phyloP scores from a whole-genome alignment of 2,329 filamentous ascomycete genomes.

The Beauveria sp. region DNA sequence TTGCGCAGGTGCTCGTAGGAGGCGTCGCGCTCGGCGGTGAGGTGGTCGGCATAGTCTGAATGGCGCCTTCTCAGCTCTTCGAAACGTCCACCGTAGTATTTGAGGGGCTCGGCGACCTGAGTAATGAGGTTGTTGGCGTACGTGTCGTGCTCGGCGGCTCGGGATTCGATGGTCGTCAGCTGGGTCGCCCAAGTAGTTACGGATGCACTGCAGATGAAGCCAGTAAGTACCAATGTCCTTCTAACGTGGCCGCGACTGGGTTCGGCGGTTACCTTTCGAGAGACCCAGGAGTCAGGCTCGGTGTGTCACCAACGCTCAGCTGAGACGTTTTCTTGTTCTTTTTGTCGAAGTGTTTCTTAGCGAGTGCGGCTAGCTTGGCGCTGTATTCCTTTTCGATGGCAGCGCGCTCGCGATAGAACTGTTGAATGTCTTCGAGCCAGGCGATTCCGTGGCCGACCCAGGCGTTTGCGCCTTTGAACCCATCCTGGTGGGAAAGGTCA shows the following conservation, averaged over 20 bases:
- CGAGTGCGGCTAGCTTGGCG: constrained; percentile 74
- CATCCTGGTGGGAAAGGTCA: constrained; percentile 55
- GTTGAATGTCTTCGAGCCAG: constrained; percentile 95
- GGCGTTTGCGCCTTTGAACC: constrained; percentile 87
- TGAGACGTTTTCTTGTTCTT: constrained; percentile 84
- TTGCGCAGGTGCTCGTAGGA: constrained; percentile 83
- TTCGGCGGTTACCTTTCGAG: constrained; percentile 63
- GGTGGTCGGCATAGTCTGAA: constrained; percentile 75
- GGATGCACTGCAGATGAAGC: constrained; percentile 56
- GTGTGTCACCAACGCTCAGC: constrained; percentile 88
- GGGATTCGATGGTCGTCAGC: constrained; percentile 78
- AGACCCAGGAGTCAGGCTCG: constrained; percentile 87
- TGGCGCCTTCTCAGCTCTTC: constrained; percentile 92
- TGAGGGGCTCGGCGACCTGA: constrained; percentile 81
- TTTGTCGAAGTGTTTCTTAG: constrained; percentile 96
- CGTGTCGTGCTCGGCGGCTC: constrained; percentile 81
- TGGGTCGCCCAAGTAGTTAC: constrained; percentile 96
- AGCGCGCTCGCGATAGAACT: constrained; percentile 93
- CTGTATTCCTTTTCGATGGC: constrained; percentile 96
- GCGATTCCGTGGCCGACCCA: constrained; percentile 86
- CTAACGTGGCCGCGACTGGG: neutral
- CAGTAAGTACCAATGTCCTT: neutral
- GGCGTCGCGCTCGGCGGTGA: constrained; percentile 81
- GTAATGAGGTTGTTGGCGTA: constrained; percentile 71
- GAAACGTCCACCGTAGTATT: constrained; percentile 63